Conservation (phyloP, 75 land plant species). For the Pseudotsuga menziesii region DNA sequence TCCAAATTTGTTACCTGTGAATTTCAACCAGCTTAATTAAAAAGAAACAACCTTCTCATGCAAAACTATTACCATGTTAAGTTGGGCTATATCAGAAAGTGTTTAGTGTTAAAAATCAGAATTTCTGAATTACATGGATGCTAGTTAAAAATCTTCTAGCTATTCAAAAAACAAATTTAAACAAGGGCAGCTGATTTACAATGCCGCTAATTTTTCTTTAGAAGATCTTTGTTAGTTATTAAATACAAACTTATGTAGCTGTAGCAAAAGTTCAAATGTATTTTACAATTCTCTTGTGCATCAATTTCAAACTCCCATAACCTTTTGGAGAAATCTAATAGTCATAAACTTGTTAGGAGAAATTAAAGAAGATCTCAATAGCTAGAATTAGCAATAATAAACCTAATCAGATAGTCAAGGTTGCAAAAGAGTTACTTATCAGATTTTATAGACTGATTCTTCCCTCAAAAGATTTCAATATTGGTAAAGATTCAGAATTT, state of each 20-base stretch:
- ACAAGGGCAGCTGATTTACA: too few species aligned
- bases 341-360: not conserved
- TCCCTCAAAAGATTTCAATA: not conserved
- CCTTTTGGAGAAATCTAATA: not conserved
- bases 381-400: not conserved
- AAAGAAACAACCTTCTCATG: not conserved
- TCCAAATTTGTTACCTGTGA: slow-evolving; percentile 90
- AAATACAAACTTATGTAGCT: not conserved
- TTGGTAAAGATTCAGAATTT: not conserved
- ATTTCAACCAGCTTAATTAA: not conserved
- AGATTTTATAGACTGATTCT: too few species aligned
- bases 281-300: not conserved
- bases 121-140: too few species aligned
- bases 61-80: not conserved
- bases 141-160: too few species aligned
- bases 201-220: not conserved
- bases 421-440: too few species aligned
- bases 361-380: not conserved
- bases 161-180: too few species aligned
- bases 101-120: too few species aligned
- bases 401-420: not conserved
- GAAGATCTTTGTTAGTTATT: not conserved
- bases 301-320: not conserved
- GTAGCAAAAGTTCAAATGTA: not conserved
- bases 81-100: too few species aligned